These are phyloP conservation scores for Aspergillus melleus DNA, from an alignment of 2,329 filamentous ascomycete species.

Conservation along the genomic window DNA sequence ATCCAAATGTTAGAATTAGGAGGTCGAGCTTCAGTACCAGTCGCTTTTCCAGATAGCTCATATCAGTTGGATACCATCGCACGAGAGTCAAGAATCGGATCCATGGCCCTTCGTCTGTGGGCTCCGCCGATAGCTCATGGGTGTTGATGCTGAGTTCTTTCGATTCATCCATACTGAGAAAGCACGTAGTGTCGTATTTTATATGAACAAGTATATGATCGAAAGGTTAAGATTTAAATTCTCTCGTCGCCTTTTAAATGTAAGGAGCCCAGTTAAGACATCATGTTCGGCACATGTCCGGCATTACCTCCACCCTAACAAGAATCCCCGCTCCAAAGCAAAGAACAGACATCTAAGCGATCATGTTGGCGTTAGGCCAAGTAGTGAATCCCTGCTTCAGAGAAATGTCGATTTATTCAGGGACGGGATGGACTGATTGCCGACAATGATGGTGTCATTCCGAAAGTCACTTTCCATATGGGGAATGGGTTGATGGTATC, in stretches of 20 bases:
- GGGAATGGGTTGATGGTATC: neutral
- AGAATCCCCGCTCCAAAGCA: neutral
- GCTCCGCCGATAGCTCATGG: neutral
- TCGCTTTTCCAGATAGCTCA: conserved; percentile 36
- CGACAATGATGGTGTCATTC: neutral
- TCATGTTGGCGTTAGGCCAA: neutral
- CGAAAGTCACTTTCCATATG: neutral
- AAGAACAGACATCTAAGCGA: neutral
- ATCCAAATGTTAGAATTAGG: neutral
- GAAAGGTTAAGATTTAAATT: no score
- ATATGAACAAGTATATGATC: no score
- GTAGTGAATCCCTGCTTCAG: neutral
- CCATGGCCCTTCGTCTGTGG: conserved; percentile 12
- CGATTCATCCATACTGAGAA: neutral
- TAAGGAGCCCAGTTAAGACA: no score
- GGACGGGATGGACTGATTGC: neutral
- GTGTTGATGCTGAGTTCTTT: neutral
- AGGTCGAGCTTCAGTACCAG: conserved; percentile 44
- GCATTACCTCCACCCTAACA: neutral
- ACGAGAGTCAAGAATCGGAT: conserved; percentile 11
- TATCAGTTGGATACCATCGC: conserved; percentile 17
- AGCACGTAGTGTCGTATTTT: neutral
- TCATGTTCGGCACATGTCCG: neutral
- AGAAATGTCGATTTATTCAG: no score
- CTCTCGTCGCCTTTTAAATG: no score